These are phyloP conservation scores for Fallopia convolvulus DNA, from an alignment of 148 eudicot species.

Conservation along the genomic window DNA sequence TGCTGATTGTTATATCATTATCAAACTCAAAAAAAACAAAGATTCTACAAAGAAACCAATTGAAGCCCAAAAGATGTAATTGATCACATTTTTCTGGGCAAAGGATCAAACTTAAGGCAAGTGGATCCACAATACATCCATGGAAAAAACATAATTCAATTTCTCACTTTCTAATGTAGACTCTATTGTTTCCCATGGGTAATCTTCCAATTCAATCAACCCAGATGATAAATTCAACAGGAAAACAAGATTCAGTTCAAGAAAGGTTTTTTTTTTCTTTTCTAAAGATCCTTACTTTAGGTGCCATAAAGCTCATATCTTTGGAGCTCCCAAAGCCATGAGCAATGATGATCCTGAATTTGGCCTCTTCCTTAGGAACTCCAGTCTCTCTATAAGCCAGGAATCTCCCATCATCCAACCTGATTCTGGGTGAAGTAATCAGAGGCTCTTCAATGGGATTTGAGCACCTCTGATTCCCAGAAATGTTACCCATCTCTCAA, in stretches of 20 bases:
- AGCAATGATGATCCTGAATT: slow-evolving; percentile 13
- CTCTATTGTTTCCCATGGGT: too few relatives aligned
- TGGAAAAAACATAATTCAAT: too few relatives aligned
- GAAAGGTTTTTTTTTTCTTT: neutral
- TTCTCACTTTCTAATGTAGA: too few relatives aligned
- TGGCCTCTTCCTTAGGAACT: slow-evolving; percentile 15
- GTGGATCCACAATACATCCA: neutral
- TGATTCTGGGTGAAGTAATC: slow-evolving; percentile 19
- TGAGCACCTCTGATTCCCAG: slow-evolving; percentile 19
- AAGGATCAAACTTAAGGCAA: neutral
- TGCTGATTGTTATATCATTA: neutral
- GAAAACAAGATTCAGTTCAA: neutral
- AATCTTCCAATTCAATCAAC: slow-evolving; percentile 9
- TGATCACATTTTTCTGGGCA: neutral
- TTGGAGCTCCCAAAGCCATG: slow-evolving; percentile 81
- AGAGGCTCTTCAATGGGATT: slow-evolving; percentile 8
- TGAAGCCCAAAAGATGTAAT: neutral
- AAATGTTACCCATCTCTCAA: slow-evolving; percentile 43
- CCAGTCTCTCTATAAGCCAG: slow-evolving; percentile 19
- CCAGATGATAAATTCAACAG: neutral
- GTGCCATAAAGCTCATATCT: slow-evolving; percentile 56
- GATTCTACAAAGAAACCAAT: neutral
- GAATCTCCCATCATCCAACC: slow-evolving; percentile 12
- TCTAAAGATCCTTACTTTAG: slow-evolving; percentile 39
- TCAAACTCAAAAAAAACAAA: neutral